A percentile compares a stretch with the other conserved stretches of the same genome.
Conservation (phyloP, 257 asterid genomes). For the Perilla frutescens region DNA sequence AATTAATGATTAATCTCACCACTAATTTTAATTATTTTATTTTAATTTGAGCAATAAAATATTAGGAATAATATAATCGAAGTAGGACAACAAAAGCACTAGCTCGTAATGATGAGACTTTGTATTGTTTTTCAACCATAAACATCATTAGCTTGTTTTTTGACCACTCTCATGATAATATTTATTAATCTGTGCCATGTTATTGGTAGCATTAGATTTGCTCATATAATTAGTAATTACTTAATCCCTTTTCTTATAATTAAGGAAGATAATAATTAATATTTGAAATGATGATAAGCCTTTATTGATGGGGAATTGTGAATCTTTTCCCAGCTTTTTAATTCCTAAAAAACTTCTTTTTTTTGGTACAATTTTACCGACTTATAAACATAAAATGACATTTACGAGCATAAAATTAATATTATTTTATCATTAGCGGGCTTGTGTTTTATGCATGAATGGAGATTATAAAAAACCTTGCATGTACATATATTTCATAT, state of each 20-base stretch:
- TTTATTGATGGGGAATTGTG: constrained; percentile 13
- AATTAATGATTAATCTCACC: constrained; percentile 31
- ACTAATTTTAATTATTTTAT: background rate
- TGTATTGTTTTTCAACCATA: constrained; percentile 36
- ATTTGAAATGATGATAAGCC: constrained; percentile 10
- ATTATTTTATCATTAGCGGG: too few relatives aligned
- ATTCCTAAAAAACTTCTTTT: too few relatives aligned
- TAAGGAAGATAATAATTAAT: background rate
- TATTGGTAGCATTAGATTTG: constrained; percentile 28
- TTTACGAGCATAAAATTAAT: too few relatives aligned
- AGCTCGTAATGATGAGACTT: constrained; percentile 25
- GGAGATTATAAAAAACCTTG: too few relatives aligned
- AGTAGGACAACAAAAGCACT: constrained; percentile 29
- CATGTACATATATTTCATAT: too few relatives aligned
- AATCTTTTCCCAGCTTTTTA: too few relatives aligned
- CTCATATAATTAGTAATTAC: background rate
- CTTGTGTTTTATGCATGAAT: too few relatives aligned
- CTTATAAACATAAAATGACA: too few relatives aligned
- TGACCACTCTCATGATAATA: constrained; percentile 27
- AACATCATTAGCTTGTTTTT: constrained; percentile 35
- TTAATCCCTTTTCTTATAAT: background rate
- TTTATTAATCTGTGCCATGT: constrained; percentile 12
- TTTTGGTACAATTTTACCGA: too few relatives aligned
- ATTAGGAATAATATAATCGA: constrained; percentile 14
- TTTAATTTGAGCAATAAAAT: constrained; percentile 7